These are phyloP conservation scores for Perkinsus olseni DNA, from an alignment of 169 alveolate genomes.

Conservation along the genomic window DNA sequence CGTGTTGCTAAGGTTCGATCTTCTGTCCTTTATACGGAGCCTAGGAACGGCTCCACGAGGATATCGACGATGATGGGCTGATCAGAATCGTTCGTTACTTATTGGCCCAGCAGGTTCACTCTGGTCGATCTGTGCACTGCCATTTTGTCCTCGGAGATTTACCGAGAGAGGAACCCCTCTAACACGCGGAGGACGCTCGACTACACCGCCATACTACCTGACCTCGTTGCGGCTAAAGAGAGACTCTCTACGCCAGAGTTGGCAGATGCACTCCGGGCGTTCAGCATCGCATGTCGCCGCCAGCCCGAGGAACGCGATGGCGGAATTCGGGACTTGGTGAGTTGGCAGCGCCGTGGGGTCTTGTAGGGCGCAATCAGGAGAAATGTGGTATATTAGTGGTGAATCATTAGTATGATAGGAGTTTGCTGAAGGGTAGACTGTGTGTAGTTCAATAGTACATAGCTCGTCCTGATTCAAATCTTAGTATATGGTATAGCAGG, in stretches of 20 bases:
- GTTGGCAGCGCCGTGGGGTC: not conserved
- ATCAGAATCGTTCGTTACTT: too few species aligned
- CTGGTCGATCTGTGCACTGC: not conserved
- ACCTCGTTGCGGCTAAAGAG: not conserved
- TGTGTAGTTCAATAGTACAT: too few species aligned
- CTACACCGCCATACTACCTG: not conserved
- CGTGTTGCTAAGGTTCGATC: too few species aligned
- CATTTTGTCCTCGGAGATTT: not conserved
- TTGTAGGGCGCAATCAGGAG: not conserved
- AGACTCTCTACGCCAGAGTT: not conserved
- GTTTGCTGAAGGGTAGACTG: too few species aligned
- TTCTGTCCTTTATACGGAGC: too few species aligned
- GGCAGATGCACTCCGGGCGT: not conserved
- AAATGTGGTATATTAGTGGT: not conserved
- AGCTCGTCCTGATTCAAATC: too few species aligned
- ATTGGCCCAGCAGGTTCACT: not conserved
- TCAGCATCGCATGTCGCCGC: not conserved
- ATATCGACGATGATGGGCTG: too few species aligned
- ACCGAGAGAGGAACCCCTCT: not conserved
- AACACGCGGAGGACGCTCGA: not conserved
- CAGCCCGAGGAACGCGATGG: not conserved
- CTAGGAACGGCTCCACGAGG: too few species aligned
- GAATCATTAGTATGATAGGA: too few species aligned
- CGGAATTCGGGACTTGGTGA: not conserved
- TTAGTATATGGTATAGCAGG: too few species aligned